These are phyloP conservation scores for Beauveria sp. DNA, from an alignment of 2,329 filamentous ascomycete species.

Conservation along the genomic window DNA sequence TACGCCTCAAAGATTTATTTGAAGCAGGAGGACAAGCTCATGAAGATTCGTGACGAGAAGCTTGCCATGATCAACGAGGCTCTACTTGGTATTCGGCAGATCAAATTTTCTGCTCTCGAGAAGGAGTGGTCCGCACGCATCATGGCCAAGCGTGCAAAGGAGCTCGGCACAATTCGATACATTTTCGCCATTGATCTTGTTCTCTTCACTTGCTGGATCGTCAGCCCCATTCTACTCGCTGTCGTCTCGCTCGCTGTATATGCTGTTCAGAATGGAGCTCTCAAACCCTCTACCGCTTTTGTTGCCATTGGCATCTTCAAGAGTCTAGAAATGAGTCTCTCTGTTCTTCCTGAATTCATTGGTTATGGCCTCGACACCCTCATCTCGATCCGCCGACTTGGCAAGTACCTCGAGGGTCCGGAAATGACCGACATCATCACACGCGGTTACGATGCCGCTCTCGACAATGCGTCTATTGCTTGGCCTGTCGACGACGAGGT, in stretches of 20 bases:
- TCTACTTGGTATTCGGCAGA: conserved; percentile 71
- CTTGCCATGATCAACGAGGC: conserved; percentile 70
- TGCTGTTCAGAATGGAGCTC: conserved; percentile 51
- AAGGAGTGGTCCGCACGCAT: conserved; percentile 68
- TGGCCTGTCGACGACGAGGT: conserved; percentile 63
- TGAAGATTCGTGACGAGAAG: conserved; percentile 71
- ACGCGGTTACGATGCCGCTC: conserved; percentile 52
- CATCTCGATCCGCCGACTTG: conserved; percentile 65
- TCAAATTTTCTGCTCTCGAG: conserved; percentile 77
- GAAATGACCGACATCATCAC: conserved; percentile 52
- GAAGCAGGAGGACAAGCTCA: conserved; percentile 58
- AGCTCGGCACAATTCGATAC: conserved; percentile 59
- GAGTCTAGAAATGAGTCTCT: conserved; percentile 63
- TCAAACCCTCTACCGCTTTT: conserved; percentile 69
- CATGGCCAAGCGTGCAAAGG: conserved; percentile 50
- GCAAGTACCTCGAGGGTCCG: conserved; percentile 60
- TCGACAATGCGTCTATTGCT: conserved; percentile 61
- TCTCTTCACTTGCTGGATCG: conserved; percentile 61
- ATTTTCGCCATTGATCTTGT: conserved; percentile 57
- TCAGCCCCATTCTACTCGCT: conserved; percentile 65
- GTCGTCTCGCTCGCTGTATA: conserved; percentile 65
- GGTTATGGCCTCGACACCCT: conserved; percentile 64
- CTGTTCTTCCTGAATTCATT: conserved; percentile 64
- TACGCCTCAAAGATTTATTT: conserved; percentile 59
- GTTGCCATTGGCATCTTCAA: conserved; percentile 70